A percentile compares a stretch with the other conserved stretches of the same genome.
Conservation (phyloP, 345 rosid species). For the Anacardium occidentale region DNA sequence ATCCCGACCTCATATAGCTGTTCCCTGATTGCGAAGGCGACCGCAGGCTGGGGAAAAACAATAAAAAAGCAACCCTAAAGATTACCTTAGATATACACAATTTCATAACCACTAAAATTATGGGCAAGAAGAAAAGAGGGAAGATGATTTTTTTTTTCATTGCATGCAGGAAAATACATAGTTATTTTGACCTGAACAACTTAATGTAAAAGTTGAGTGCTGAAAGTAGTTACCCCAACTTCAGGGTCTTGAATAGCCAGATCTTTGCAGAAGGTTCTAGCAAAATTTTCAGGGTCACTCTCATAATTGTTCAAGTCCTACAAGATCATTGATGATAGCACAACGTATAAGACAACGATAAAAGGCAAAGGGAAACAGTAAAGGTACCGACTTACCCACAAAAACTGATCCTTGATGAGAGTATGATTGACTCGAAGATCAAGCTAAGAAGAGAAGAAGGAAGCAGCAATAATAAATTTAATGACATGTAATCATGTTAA, state of each 20-base stretch:
- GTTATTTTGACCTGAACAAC: not conserved
- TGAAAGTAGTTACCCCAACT: slow-evolving; percentile 75
- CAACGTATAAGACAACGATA: not conserved
- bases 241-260: slow-evolving; percentile 86
- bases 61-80: slow-evolving; percentile 16
- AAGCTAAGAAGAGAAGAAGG: slow-evolving; percentile 55
- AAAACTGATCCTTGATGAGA: slow-evolving; percentile 84
- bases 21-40: slow-evolving; percentile 93
- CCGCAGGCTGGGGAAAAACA: slow-evolving; percentile 67
- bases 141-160: too few species aligned
- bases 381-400: slow-evolving; percentile 60
- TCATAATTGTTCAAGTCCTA: slow-evolving; percentile 93
- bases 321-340: not conserved
- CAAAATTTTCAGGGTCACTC: slow-evolving; percentile 93
- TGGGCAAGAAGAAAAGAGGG: not conserved
- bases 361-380: not conserved
- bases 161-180: too few species aligned
- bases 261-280: slow-evolving; percentile 82
- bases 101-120: not conserved
- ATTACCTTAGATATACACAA: not conserved
- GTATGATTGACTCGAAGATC: slow-evolving; percentile 93
- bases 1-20: slow-evolving; percentile 83
- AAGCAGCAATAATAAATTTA: slow-evolving; percentile 13
- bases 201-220: not conserved
- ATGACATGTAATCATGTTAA: not conserved